These are phyloP conservation scores for Heliamphora pulchella DNA, from an alignment of 179 eudicot species.

Conservation along the genomic window DNA sequence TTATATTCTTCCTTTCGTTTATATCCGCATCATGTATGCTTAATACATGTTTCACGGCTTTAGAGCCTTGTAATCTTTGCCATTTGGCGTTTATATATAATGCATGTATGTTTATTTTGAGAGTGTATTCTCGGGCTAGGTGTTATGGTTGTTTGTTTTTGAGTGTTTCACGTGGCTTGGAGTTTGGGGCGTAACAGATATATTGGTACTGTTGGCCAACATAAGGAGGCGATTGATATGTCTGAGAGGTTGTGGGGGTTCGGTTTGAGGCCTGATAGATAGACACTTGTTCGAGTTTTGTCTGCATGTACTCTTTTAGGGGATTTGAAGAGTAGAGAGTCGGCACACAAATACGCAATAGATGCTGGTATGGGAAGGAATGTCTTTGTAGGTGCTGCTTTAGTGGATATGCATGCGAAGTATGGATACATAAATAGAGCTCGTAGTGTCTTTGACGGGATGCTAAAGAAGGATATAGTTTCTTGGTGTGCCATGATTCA, in stretches of 20 bases:
- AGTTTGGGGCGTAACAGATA: slow-evolving; percentile 9
- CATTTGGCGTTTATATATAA: not conserved
- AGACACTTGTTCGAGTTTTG: slow-evolving; percentile 46
- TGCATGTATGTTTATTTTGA: not conserved
- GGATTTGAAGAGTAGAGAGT: slow-evolving; percentile 44
- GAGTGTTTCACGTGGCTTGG: too few relatives aligned
- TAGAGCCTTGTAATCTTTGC: too few relatives aligned
- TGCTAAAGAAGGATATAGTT: too few relatives aligned
- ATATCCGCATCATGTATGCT: too few relatives aligned
- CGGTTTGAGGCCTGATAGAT: slow-evolving; percentile 52
- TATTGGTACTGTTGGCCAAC: slow-evolving; percentile 29
- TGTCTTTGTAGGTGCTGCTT: slow-evolving; percentile 40
- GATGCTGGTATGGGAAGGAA: slow-evolving; percentile 36
- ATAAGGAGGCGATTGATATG: slow-evolving; percentile 43
- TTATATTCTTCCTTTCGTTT: too few relatives aligned
- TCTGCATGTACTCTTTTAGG: slow-evolving; percentile 50
- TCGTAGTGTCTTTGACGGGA: too few relatives aligned
- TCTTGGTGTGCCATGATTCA: too few relatives aligned
- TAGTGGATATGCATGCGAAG: slow-evolving; percentile 23
- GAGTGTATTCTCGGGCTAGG: too few relatives aligned
- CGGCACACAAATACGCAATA: slow-evolving; percentile 35
- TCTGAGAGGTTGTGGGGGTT: slow-evolving; percentile 37
- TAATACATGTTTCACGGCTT: too few relatives aligned
- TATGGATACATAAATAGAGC: too few relatives aligned
- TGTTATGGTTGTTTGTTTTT: too few relatives aligned